Evolutionary conservation across 257 asterid species (phyloP), one percentile per base, ranked within the genome.

Genomic region (Lithospermum erythrorhizon): DNA sequence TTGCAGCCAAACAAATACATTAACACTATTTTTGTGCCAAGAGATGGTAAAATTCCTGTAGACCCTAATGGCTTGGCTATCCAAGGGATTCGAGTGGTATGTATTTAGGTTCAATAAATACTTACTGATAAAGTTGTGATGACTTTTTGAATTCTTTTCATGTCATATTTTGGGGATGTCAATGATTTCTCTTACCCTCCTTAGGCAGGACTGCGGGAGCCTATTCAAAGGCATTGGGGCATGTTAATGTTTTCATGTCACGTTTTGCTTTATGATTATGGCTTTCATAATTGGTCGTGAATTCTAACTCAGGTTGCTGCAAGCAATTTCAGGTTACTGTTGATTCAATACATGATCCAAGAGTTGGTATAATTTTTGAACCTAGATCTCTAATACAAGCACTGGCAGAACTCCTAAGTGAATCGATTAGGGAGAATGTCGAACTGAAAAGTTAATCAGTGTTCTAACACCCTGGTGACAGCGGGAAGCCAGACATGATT

Each of bases 41-140:
- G 77, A 75, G 83, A 69, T 16, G 83, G 95, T 51, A 83, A 81
- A 74, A 75, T 91, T 73, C 86, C 84, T 45, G 72, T 82, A 35
- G 96, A 91, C 63, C 24, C 61, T 58, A 76, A 79, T 57, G 4
- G 56, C 64, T 75, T 88, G 73, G 76, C 85, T 54, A 78, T 76
- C 61, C 87, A 84, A 73, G 94, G 90, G 72, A 84, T 91, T 68
- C 70, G 66, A 3, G 82, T 91, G 90, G 96, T 88, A 84, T 22
- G 83, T 61, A 7, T 37, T 37, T 37, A 9, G 0, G 48, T 2
- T 37, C 48, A 37, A 11, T 37, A 37, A 11, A 20, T 17, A 48
- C 15, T 24, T 27, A 55, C 19, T 25, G 58, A 59, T 21, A 20
- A 53, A 21, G 14, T 23, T 17, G 45, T 21, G n/a, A 59, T 24